Evolutionary conservation across 768 basidiomycete species (phyloP).

Genomic region (Termitomyces sp.): DNA sequence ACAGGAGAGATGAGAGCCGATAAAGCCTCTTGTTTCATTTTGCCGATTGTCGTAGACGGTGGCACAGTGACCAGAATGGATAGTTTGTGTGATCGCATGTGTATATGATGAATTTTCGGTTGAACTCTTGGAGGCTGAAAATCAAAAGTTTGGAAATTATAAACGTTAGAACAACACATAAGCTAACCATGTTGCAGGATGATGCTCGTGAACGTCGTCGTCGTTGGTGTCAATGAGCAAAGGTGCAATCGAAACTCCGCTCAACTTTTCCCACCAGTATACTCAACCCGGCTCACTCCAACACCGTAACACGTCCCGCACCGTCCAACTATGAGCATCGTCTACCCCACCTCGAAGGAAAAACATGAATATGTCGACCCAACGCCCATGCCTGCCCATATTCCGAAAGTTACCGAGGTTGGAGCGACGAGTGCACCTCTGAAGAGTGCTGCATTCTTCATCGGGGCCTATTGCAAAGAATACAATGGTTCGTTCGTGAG

Average conservation of each 20-base stretch:
- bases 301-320: slow-evolving; percentile 12
- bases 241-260: slow-evolving; percentile 24
- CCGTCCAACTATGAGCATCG: slow-evolving; percentile 46
- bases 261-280: slow-evolving; percentile 18
- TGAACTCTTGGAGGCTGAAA: slow-evolving; percentile 45
- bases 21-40: slow-evolving; percentile 62
- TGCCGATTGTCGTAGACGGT: slow-evolving; percentile 50
- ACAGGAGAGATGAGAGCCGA: slow-evolving; percentile 56
- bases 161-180: neutral
- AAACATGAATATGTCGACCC: slow-evolving; percentile 56
- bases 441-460: slow-evolving; percentile 96
- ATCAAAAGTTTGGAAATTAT: neutral
- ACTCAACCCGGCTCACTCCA: slow-evolving; percentile 19
- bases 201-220: neutral
- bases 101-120: slow-evolving; percentile 63
- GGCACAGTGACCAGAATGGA: slow-evolving; percentile 58
- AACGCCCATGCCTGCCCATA: slow-evolving; percentile 57
- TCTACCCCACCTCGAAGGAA: slow-evolving; percentile 44
- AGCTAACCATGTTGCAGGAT: slow-evolving; percentile 19
- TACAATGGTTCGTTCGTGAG: slow-evolving; percentile 74
- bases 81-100: slow-evolving; percentile 72
- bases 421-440: slow-evolving; percentile 89
- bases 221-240: slow-evolving; percentile 9
- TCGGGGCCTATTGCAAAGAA: slow-evolving; percentile 93
- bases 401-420: slow-evolving; percentile 82